Conservation (phyloP, 148 eudicot genomes). For the Nyssa sinensis region DNA sequence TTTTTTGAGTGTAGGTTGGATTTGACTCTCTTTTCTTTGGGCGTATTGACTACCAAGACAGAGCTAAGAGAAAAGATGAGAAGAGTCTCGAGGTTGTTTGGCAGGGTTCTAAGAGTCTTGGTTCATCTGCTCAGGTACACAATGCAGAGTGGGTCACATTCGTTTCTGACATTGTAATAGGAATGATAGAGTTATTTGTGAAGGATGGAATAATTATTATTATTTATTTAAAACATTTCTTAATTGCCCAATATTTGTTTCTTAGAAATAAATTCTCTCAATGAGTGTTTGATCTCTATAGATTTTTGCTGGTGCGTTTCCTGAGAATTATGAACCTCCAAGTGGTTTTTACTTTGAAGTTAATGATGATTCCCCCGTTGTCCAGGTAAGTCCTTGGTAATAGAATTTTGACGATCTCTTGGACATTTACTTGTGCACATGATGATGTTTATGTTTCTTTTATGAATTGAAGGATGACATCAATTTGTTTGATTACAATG, state of each 20-base stretch:
- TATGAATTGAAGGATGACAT: conserved; percentile 71
- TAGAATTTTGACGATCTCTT: not conserved
- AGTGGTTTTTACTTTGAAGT: conserved; percentile 80
- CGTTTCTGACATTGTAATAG: not conserved
- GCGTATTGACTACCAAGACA: conserved; percentile 95
- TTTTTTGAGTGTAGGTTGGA: conserved; percentile 67
- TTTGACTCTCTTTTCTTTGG: conserved; percentile 92
- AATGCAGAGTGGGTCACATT: not conserved
- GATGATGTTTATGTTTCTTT: conserved; percentile 2
- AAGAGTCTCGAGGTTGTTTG: conserved; percentile 91
- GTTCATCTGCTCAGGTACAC: conserved; percentile 75
- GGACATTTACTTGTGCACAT: conserved; percentile 3
- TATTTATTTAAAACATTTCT: not conserved
- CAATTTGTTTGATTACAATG: conserved; percentile 91
- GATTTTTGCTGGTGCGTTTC: conserved; percentile 91
- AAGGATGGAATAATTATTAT: too few relatives aligned
- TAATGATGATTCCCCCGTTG: conserved; percentile 61
- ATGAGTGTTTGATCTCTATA: conserved; percentile 23
- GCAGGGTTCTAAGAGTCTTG: conserved; percentile 85
- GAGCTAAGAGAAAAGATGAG: conserved; percentile 72
- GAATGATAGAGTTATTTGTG: not conserved
- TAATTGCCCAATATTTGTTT: not conserved
- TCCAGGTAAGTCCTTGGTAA: conserved; percentile 58
- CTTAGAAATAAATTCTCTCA: not conserved
- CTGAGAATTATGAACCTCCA: conserved; percentile 81